Conservation (phyloP, 2,329 filamentous ascomycete genomes). For the Coniochaeta prunicola region DNA sequence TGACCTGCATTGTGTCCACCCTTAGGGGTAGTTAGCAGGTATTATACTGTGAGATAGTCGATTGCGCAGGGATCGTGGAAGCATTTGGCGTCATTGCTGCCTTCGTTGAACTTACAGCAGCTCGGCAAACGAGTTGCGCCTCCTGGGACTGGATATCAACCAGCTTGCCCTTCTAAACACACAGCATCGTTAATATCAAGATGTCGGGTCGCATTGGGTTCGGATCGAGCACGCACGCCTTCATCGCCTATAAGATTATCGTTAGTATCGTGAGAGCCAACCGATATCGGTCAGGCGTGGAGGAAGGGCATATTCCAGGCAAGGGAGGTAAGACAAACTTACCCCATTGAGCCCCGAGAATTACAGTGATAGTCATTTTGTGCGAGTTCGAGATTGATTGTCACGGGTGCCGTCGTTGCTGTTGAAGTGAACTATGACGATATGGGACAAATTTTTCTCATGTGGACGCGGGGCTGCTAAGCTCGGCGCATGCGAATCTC, state of each 20-base stretch:
- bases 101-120: constrained; percentile 20
- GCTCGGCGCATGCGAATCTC: too few species aligned
- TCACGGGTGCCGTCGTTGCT: constrained; percentile 8
- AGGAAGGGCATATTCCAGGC: constrained; percentile 10
- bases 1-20: constrained; percentile 21
- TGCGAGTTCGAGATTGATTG: constrained; percentile 8
- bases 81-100: constrained; percentile 6
- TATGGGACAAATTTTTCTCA: too few species aligned
- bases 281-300: constrained; percentile 12
- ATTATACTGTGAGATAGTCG: constrained; percentile 11
- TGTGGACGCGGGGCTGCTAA: too few species aligned
- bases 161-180: constrained; percentile 27
- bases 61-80: constrained; percentile 8
- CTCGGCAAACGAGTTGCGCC: constrained; percentile 24
- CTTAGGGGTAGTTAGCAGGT: constrained; percentile 12
- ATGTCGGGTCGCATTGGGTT: constrained; percentile 10
- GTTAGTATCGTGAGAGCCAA: constrained; percentile 14
- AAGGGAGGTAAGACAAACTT: constrained; percentile 14
- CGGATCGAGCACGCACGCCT: constrained; percentile 13
- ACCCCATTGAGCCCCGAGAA: constrained; percentile 32
- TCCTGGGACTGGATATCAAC: constrained; percentile 24
- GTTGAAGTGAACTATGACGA: constrained; percentile 9
- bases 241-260: constrained; percentile 22
- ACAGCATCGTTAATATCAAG: constrained; percentile 11
- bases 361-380: constrained; percentile 19